Evolutionary conservation across 2,329 filamentous ascomycete genomes (phyloP), one percentile per base, ranked within the genome.

Genomic region (Verticillium isaacii): DNA sequence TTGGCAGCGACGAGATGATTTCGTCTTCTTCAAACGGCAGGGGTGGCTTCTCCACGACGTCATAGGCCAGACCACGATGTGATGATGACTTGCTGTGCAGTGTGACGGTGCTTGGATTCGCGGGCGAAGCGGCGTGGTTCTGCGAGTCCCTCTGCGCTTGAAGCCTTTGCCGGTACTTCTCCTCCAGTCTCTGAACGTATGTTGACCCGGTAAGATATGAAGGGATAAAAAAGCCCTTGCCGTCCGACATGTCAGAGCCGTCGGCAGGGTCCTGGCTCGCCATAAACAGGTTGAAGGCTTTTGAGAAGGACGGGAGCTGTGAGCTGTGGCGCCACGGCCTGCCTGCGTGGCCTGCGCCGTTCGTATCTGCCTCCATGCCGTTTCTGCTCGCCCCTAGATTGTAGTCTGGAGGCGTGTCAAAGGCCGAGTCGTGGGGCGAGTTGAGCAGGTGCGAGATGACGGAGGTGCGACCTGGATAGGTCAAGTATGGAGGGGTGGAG

Each of bases 161-260:
- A 60, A 85, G 61, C 71, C 85, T 90, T 56, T 84, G 82, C 72
- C 81, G 85, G 72, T 93, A 84, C 62, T 84, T 85, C 64, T 91
- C 87, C 68, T 90, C 86, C 57, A 97, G 81, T 72, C 85, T 88
- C 68, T 89, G 85, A 60, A 94, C 86, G 74, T 97, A 93, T 69
- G 87, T 85, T 15, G 92, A 94, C 45, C 86, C 86, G 67, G 83
- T 82, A 55, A 98, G 83, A 75, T 97, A 97, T 5, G 92, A 93
- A 1, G 94, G 94, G 12, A 89, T 83, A 74, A 97, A 93, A 80
- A 94, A 94, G 62, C 75, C 69, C 62, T 81, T 70, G 1, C 71
- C 69, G 9, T 68, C 65, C 34, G 39, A 19, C 25, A 32, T 73
- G 65, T 72, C 67, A 60, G 59, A 68, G 65, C 17, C 69, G 66